Evolutionary conservation across 2,329 filamentous ascomycete species (phyloP), one percentile per base, ranked within the genome.

Genomic region (Paramyrothecium sp.): DNA sequence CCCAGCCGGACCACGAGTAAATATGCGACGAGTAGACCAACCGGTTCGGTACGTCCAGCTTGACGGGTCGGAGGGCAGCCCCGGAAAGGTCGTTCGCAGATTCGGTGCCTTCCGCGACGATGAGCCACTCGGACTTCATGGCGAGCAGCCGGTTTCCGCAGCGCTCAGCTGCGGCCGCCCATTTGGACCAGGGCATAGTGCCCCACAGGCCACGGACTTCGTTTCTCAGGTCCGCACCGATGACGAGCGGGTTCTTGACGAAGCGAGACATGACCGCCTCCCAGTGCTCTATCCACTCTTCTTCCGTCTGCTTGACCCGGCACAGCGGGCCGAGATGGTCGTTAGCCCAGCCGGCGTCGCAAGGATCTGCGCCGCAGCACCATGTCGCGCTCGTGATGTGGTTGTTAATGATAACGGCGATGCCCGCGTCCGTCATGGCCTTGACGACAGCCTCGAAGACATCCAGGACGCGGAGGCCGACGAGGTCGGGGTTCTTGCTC

Each of bases 1-100:
- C 86, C 88, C 87, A 90, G 56, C 88, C 87, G 17, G 85, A 89
- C 87, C 87, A 90, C 33, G 79, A 76, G 68, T 90, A 89, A 21
- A 89, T 86, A 69, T 90, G 87, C 2, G 85, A 81, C 58, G 85
- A 87, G 73, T 89, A 90, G 33, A 90, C 86, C 23, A 89, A 77
- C 22, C 79, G 76, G 63, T 83, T 69, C 7, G 78, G 71, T 7
- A 85, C 68, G 57, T 83, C 79, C 50, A 89, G 79, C 51, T 72
- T 69, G n/a, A 90, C 75, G 2, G 86, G 87, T 16, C 86, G 79
- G 17, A 70, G 66, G 3, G 73, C 72, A 3, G 80, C 86, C 4
- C 83, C 85, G 2, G 78, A 78, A 33, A 89, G 75, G 70, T 89
- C 85, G 70, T 89, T 89, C 56, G 83, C 81, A 2, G 86, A 89